These are phyloP conservation scores for Calonectria montana DNA, from an alignment of 2,329 filamentous ascomycete genomes.

Conservation along the genomic window DNA sequence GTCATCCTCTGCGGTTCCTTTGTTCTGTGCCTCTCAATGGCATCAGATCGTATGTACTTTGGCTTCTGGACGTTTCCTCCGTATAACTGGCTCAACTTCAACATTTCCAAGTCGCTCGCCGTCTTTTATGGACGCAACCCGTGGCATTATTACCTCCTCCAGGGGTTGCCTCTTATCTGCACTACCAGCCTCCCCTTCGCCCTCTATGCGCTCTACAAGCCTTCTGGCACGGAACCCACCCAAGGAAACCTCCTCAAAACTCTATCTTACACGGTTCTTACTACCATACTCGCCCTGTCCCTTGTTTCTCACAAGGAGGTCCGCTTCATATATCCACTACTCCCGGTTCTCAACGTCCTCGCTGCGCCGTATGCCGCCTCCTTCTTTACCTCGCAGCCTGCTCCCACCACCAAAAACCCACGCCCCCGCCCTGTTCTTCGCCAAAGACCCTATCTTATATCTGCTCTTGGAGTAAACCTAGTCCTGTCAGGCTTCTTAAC, in stretches of 20 bases:
- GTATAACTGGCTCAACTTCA: slow-evolving; percentile 89
- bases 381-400: slow-evolving; percentile 67
- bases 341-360: slow-evolving; percentile 87
- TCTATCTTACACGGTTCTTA: slow-evolving; percentile 68
- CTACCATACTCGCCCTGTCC: slow-evolving; percentile 74
- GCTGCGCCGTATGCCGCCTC: slow-evolving; percentile 73
- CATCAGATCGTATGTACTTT: slow-evolving; percentile 84
- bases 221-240: slow-evolving; percentile 47
- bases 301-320: slow-evolving; percentile 95
- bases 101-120: slow-evolving; percentile 86
- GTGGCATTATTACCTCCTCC: slow-evolving; percentile 92
- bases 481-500: slow-evolving; percentile 79
- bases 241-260: slow-evolving; percentile 50
- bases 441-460: slow-evolving; percentile 66
- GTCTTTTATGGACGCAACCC: slow-evolving; percentile 93
- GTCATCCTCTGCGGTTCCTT: slow-evolving; percentile 70
- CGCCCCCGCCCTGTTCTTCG: slow-evolving; percentile 51
- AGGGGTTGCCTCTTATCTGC: slow-evolving; percentile 88
- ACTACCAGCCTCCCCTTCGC: slow-evolving; percentile 86
- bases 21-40: slow-evolving; percentile 71
- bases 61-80: slow-evolving; percentile 89
- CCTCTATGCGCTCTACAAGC: slow-evolving; percentile 70
- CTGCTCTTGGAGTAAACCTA: slow-evolving; percentile 74
- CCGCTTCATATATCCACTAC: slow-evolving; percentile 93
- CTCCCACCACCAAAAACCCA: slow-evolving; percentile 42